Base-by-base conservation (phyloP, 139 green algal species). In the Chlamydomonas asymmetrica region DNA sequence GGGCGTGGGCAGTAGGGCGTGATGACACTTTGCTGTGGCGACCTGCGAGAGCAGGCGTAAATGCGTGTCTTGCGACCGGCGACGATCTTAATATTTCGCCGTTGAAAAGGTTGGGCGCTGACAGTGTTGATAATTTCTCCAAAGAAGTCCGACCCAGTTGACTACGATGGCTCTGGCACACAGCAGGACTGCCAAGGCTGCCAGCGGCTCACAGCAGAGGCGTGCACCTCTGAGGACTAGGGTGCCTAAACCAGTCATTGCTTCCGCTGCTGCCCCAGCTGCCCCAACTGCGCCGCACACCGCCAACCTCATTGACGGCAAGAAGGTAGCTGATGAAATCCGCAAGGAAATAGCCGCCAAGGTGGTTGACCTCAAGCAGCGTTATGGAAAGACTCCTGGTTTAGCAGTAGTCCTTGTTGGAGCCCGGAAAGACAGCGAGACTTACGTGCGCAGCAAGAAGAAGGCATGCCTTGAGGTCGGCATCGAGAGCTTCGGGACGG, bases 361-460 rank as follows among this genome's bases (percentile, higher is more conserved):
- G 71, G 90, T 96, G 22, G 74, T 77, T 5, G 57, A 81, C 60
- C 72, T 97, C 39, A 87, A 92, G 79, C n/a, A 63, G 35, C 38
- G 69, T 54, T 38, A 73, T 39, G 49, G 49, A 31, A n/a, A 81
- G 50, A 74, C 68, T 2, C 82, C 82, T 31, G 77, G 77, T 16
- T 70, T 87, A 25, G 82, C 92, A 25, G 96, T 99, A 2, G 88
- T 99, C 22, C 77, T 99, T 10, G 96, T 98, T 27, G 96, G 96
- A 38, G 69, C 81, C 22, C 92, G 96, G 31, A 95, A 94, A 61
- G 96, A 99, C 83, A 95, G 88, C 45, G 61, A 92, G 69, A 90
- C 97, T 9, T 99, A 99, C 78, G 96, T 99, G 40, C 80, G 88
- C 29, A 94, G 84, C 70, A 99, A 99, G 84, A 92, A 93, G 67